A percentile compares a stretch with the other conserved stretches of the same genome.
Evolutionary conservation across 306 rosid species (phyloP).

Genomic region (Albizia julibrissin): DNA sequence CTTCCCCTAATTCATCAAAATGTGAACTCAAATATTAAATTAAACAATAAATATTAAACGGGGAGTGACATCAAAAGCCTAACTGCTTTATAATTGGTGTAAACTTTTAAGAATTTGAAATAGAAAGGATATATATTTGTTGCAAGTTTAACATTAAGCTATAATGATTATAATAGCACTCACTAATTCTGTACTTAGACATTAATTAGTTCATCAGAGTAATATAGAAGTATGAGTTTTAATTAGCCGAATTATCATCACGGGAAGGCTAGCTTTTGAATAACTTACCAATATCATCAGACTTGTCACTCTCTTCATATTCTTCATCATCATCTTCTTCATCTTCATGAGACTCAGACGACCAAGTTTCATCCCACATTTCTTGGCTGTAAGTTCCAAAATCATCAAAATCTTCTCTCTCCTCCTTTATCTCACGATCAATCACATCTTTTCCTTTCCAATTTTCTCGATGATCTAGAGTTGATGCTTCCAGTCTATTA

Average conservation of each 20-base stretch:
- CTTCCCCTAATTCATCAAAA: neutral
- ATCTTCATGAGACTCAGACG: neutral
- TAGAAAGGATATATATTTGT: too few relatives aligned
- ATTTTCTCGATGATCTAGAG: neutral
- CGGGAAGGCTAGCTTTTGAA: neutral
- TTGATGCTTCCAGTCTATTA: neutral
- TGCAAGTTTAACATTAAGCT: neutral
- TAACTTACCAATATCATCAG: neutral
- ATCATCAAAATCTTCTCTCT: neutral
- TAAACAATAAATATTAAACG: neutral
- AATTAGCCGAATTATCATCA: neutral
- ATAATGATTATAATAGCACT: too few relatives aligned
- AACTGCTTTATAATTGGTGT: neutral
- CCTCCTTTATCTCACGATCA: neutral
- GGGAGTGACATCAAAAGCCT: neutral
- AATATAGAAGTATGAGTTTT: neutral
- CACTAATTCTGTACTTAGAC: neutral
- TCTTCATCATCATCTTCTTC: neutral
- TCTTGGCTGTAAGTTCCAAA: neutral
- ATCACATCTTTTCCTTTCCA: neutral
- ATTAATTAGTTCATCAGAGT: neutral
- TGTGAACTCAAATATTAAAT: neutral
- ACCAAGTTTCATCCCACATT: neutral
- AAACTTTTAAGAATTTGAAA: neutral
- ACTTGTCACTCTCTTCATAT: neutral